Percentiles rank a stretch among this genome's conserved stretches.
phyloP scores from a whole-genome alignment of 129 eudicot species.

The Lactuca saligna region DNA sequence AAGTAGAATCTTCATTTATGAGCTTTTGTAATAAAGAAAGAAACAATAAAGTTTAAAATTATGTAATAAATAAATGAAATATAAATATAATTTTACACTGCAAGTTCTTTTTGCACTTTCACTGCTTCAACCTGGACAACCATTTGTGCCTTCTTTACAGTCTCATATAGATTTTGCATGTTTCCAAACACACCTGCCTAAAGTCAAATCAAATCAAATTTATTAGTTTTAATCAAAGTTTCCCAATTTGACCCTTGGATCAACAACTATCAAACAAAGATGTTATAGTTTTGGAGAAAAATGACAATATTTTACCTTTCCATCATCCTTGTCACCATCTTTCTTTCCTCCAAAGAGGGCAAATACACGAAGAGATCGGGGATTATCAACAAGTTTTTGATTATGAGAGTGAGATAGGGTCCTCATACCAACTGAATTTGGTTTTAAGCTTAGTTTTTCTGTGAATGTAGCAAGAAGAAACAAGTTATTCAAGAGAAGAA shows the following conservation, averaged over 20 bases:
- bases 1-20: background rate
- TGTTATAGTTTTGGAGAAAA: constrained; percentile 5
- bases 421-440: constrained; percentile 40
- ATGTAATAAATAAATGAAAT: background rate
- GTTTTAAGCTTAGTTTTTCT: constrained; percentile 41
- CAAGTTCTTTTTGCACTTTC: constrained; percentile 83
- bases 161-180: constrained; percentile 89
- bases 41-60: constrained; percentile 1
- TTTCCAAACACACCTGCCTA: constrained; percentile 88
- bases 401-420: constrained; percentile 31
- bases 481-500: background rate
- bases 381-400: constrained; percentile 30
- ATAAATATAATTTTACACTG: constrained; percentile 46
- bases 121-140: constrained; percentile 98
- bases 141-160: constrained; percentile 93
- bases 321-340: constrained; percentile 70
- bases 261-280: background rate
- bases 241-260: constrained; percentile 2
- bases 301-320: constrained; percentile 45
- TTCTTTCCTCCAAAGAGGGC: constrained; percentile 86
- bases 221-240: constrained; percentile 22
- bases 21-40: background rate
- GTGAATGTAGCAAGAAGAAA: constrained; percentile 30
- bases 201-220: constrained; percentile 5
- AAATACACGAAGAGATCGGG: constrained; percentile 54